Base-by-base conservation (phyloP, 495 filamentous ascomycete species). In the Aspergillus campestris region DNA sequence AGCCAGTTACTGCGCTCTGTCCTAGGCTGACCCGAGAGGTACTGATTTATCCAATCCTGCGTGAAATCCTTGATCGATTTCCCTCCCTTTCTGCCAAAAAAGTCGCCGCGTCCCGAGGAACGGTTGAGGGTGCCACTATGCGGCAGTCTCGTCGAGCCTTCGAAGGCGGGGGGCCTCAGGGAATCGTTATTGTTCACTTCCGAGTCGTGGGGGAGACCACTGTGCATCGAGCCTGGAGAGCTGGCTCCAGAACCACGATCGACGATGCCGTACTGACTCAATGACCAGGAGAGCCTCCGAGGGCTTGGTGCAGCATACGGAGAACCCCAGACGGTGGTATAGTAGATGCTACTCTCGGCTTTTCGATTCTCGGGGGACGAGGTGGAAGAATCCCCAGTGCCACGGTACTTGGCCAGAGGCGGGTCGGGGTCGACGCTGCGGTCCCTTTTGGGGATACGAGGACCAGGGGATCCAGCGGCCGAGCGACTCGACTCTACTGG, bases 1-100 rank as follows among this genome's bases (percentile, higher is more conserved):
- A 84, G 62, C 84, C 84, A 88, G 59, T 83, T 79, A 33, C 74
- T 75, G 42, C 75, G 73, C 59, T 87, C 84, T 42, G 77, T 75
- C 34, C 74, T 64, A 34, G 68, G 69, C 50, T 79, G 78, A 49
- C 75, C 73, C 8, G 78, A 74, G 6, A 84, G 79, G 51, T 86
- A 83, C 51, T 84, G 81, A 33, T 84, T 79, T 48, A 88, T 83
- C 84, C 84, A 88, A 67, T 84, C 82, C 55, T 86, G 78, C 1
- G 83, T 87, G 43, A 86, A 80, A 35, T 83, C 82, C 42, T 67
- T 66, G 38, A 68, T 66, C 2, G 67, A 65, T 43, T 61, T 64
- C 11, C 56, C 76, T 63, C 32, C 75, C 61, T 50, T 73, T 57
- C 52, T 45, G 34, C 51, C 57, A 8, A 40, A 47, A 15, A 57